Percentiles rank a stretch among this genome's conserved stretches.
phyloP scores from a whole-genome alignment of 2,329 filamentous ascomycete genomes.

The Talaromyces sp. region DNA sequence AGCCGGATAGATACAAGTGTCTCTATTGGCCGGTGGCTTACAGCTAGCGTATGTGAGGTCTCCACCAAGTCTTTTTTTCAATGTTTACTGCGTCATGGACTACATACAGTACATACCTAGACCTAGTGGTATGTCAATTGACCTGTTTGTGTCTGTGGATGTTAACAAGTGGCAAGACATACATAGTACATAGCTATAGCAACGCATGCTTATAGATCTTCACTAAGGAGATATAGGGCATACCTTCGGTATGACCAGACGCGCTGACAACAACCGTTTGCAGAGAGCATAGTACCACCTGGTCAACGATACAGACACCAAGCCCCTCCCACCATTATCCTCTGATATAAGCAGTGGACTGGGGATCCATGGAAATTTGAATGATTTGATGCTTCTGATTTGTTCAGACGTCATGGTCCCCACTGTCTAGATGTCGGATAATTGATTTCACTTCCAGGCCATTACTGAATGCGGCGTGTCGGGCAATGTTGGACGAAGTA shows the following conservation, averaged over 20 bases:
- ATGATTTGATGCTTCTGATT: neutral
- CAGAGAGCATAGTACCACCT: neutral
- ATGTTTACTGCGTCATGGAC: slow-evolving; percentile 10
- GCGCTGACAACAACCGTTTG: neutral
- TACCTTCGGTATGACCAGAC: neutral
- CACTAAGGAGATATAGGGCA: no score
- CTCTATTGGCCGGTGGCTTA: neutral
- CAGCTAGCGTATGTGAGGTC: neutral
- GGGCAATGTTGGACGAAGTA: no score
- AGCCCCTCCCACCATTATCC: neutral
- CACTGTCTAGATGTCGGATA: neutral
- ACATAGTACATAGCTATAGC: neutral
- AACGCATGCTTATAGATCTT: no score
- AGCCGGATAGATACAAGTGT: neutral
- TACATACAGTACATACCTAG: no score
- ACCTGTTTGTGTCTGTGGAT: neutral
- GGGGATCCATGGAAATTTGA: neutral
- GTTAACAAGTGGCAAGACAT: neutral
- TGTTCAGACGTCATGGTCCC: neutral
- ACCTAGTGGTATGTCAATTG: neutral
- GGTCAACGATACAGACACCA: neutral
- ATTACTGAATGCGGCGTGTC: neutral
- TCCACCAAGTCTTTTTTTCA: neutral
- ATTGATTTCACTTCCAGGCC: neutral
- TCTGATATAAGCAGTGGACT: neutral